Percentiles rank a stretch among this genome's conserved stretches.
Evolutionary conservation across 257 asterid genomes (phyloP).

Genomic region (Solanum okadae): DNA sequence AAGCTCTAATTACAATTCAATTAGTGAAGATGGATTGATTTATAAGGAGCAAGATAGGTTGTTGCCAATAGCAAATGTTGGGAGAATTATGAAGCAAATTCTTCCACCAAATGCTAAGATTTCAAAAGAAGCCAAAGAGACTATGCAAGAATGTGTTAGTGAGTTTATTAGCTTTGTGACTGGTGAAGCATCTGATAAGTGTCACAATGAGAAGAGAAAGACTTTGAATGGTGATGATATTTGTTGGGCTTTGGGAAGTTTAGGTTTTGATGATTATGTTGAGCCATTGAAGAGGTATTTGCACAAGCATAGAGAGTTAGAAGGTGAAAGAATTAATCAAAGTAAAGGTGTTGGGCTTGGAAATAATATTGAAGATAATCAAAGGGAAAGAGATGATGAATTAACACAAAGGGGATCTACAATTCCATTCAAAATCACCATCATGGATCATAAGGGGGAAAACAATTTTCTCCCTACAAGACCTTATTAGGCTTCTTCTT

Average conservation of each 20-base stretch:
- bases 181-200: slow-evolving; percentile 60
- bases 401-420: not conserved
- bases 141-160: slow-evolving; percentile 67
- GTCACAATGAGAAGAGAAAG: slow-evolving; percentile 52
- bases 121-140: slow-evolving; percentile 70
- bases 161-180: slow-evolving; percentile 68
- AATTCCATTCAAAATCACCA: not conserved
- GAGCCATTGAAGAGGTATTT: slow-evolving; percentile 47
- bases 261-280: slow-evolving; percentile 51
- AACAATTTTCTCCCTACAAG: not conserved
- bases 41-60: slow-evolving; percentile 36
- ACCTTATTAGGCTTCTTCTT: not conserved
- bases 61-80: slow-evolving; percentile 27
- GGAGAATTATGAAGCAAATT: not conserved
- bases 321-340: slow-evolving; percentile 32
- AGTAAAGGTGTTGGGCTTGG: slow-evolving; percentile 1
- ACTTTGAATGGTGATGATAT: slow-evolving; percentile 69
- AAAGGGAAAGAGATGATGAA: not conserved
- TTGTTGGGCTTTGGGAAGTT: slow-evolving; percentile 15
- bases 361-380: not conserved
- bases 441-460: not conserved
- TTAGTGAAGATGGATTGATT: not conserved
- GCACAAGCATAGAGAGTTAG: slow-evolving; percentile 52
- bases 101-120: slow-evolving; percentile 51
- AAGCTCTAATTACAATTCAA: not conserved